Evolutionary conservation across 768 basidiomycete species (phyloP), one percentile per base, ranked within the genome.

Genomic region (Psilocybe cyanescens): DNA sequence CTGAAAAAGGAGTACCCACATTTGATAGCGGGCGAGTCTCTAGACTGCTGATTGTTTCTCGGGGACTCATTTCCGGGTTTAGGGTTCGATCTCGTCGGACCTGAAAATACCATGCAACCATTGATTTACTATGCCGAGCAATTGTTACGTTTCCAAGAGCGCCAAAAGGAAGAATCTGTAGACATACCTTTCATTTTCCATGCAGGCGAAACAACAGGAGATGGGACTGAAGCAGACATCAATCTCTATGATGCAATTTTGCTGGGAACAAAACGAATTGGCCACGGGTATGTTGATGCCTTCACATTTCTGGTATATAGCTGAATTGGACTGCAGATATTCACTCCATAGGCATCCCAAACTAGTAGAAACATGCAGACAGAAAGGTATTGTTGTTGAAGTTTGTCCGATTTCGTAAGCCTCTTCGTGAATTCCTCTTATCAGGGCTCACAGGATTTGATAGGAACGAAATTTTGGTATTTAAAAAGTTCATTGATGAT

Each of bases 11-110:
- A 85, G 58, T 92, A 90, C 68, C 91, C 90, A 19, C 81, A 90
- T 64, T 73, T 91, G 35, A 88, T 93, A 49, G 83, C 84, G 46
- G 91, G 90, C 85, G 47, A 37, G 60, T 70, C n/a, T 52, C 9
- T 24, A 24, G 24, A 24, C 24, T 24, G 24, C 24, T 24, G 24
- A 24, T 24, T 24, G 24, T 24, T 24, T 24, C 24, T 24, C 24
- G 24, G 24, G 24, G 24, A 24, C 24, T 24, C 51, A 64, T 31
- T 49, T 50, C 57, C 53, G 44, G 49, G 16, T 59, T 3, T 59
- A 90, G 90, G 89, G 2, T 94, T 92, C 66, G 91, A 93, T 74
- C 80, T 93, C 17, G 91, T 92, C n/a, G 91, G 91, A 3, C 79
- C 88, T 50, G 91, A 93, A 68, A 86, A 92, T 68, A 74, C 73